phyloP scores from a whole-genome alignment of 2,329 filamentous ascomycete species.

The Chalaropsis thielavioides region DNA sequence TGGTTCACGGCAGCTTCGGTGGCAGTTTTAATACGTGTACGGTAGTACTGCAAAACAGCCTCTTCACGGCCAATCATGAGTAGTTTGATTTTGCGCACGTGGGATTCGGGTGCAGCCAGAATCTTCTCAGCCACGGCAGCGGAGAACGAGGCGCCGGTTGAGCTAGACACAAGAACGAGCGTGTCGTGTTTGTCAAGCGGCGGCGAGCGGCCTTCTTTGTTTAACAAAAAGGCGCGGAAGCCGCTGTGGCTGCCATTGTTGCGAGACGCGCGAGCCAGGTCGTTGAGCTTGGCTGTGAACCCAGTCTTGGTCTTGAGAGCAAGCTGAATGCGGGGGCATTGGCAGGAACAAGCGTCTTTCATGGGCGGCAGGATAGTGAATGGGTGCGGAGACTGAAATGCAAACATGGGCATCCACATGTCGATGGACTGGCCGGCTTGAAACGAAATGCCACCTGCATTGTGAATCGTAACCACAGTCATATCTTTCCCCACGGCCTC shows the following conservation, averaged over 20 bases:
- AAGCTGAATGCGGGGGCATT: constrained; percentile 45
- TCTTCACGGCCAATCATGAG: constrained; percentile 43
- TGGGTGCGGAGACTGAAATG: constrained; percentile 41
- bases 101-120: constrained; percentile 30
- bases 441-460: constrained; percentile 43
- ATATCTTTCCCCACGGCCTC: constrained; percentile 37
- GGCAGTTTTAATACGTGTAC: constrained; percentile 28
- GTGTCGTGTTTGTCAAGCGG: constrained; percentile 45
- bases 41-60: constrained; percentile 32
- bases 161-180: constrained; percentile 44
- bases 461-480: constrained; percentile 44
- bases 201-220: constrained; percentile 42
- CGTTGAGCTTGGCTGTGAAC: constrained; percentile 41
- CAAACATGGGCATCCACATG: constrained; percentile 43
- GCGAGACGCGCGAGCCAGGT: constrained; percentile 29
- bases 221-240: constrained; percentile 36
- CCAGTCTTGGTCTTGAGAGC: constrained; percentile 42
- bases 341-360: constrained; percentile 35
- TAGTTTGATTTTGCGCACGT: constrained; percentile 23
- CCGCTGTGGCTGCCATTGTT: constrained; percentile 21
- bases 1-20: constrained; percentile 32
- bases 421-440: constrained; percentile 45
- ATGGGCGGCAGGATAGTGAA: constrained; percentile 46
- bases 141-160: constrained; percentile 47
- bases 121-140: constrained; percentile 39